Percentiles rank a stretch among this genome's conserved stretches.
Evolutionary conservation across 495 filamentous ascomycete species (phyloP).

Genomic region (Immersiella caudata): DNA sequence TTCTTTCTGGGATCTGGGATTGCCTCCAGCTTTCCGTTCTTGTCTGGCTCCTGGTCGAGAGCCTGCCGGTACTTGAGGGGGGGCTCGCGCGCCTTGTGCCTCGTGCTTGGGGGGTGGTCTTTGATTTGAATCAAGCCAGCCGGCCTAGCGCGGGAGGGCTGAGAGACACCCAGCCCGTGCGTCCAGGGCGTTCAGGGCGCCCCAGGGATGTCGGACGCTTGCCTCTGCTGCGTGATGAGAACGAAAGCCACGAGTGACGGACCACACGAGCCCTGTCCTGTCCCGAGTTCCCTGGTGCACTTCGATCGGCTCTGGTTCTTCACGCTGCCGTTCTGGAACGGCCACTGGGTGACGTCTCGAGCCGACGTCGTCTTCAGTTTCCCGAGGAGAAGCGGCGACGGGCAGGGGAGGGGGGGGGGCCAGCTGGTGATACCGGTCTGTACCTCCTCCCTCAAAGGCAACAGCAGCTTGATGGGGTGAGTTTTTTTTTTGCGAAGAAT

Average conservation of each 20-base stretch:
- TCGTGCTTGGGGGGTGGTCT: slow-evolving; percentile 20
- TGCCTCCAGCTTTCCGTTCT: neutral
- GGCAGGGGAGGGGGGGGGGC: neutral
- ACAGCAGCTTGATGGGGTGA: neutral
- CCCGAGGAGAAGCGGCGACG: neutral
- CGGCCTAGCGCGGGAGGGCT: slow-evolving; percentile 39
- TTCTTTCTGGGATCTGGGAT: slow-evolving; percentile 1
- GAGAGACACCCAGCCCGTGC: slow-evolving; percentile 30
- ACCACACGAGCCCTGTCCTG: neutral
- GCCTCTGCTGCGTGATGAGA: neutral
- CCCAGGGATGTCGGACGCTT: slow-evolving; percentile 6
- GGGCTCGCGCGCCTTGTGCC: slow-evolving; percentile 16
- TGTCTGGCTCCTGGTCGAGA: neutral
- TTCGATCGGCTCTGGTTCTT: neutral
- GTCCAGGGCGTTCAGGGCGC: slow-evolving; percentile 11
- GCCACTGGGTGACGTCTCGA: neutral
- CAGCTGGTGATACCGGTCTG: neutral
- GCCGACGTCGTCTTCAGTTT: neutral
- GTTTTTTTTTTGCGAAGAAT: neutral
- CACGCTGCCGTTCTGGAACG: neutral
- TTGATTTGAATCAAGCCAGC: slow-evolving; percentile 31
- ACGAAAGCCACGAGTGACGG: neutral
- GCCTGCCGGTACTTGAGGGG: slow-evolving; percentile 21
- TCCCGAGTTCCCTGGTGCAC: neutral
- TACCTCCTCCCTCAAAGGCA: neutral